phyloP scores from a whole-genome alignment of 768 basidiomycete genomes.

The Mycena alexandri region DNA sequence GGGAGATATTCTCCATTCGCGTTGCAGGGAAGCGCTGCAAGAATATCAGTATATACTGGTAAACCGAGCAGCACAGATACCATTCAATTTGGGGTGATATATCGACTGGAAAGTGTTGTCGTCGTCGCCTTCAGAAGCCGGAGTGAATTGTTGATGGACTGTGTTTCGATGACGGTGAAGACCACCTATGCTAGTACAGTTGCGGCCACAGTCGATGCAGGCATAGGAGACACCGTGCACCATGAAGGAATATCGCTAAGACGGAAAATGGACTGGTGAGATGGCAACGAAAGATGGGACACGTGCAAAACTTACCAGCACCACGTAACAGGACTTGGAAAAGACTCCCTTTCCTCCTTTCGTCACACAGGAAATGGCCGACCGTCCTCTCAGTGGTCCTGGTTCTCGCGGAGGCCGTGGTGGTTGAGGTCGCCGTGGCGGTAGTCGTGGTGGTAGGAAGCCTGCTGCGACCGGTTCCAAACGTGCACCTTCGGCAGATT shows the following conservation, averaged over 20 bases:
- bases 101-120: constrained; percentile 10
- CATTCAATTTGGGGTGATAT: constrained; percentile 13
- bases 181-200: neutral
- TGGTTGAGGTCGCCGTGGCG: too few species aligned
- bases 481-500: neutral
- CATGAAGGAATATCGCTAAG: constrained; percentile 14
- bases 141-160: constrained; percentile 10
- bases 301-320: neutral
- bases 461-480: too few species aligned
- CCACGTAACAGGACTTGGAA: neutral
- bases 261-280: constrained; percentile 4
- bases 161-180: neutral
- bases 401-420: too few species aligned
- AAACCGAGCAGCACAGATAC: neutral
- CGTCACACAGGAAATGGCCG: neutral
- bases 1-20: neutral
- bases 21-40: constrained; percentile 12
- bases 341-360: neutral
- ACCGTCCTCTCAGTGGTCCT: too few species aligned
- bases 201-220: neutral
- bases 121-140: constrained; percentile 21
- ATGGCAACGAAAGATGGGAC: neutral
- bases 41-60: too few species aligned
- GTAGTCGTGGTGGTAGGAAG: too few species aligned
- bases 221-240: constrained; percentile 6